phyloP scores from a whole-genome alignment of 129 eudicot species.

The Flaveria sonorensis region DNA sequence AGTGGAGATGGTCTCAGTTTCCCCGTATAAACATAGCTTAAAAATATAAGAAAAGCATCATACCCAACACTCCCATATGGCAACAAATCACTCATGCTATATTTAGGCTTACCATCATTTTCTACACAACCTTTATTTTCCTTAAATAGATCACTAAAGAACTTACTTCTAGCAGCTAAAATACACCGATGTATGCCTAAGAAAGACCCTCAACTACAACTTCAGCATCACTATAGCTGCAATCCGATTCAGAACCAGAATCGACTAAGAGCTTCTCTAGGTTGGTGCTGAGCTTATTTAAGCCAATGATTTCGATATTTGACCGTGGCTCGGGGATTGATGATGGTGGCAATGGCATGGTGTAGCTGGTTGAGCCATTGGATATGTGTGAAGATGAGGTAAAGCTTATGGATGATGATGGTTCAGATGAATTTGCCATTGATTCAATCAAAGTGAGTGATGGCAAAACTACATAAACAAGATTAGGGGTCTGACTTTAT shows the following conservation, averaged over 20 bases:
- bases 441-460: slow-evolving; percentile 10
- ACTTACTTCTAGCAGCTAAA: slow-evolving; percentile 68
- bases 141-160: slow-evolving; percentile 58
- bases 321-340: slow-evolving; percentile 36
- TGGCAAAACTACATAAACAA: background rate
- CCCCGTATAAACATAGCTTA: slow-evolving; percentile 76
- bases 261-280: slow-evolving; percentile 56
- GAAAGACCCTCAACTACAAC: slow-evolving; percentile 58
- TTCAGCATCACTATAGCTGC: slow-evolving; percentile 62
- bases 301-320: slow-evolving; percentile 56
- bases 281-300: slow-evolving; percentile 54
- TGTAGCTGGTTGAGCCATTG: slow-evolving; percentile 43
- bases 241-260: slow-evolving; percentile 35
- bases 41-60: slow-evolving; percentile 64
- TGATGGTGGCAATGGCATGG: slow-evolving; percentile 28
- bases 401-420: slow-evolving; percentile 62
- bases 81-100: slow-evolving; percentile 53
- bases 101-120: slow-evolving; percentile 49
- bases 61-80: slow-evolving; percentile 57
- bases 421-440: slow-evolving; percentile 51
- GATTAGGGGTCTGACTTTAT: slow-evolving; percentile 3
- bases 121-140: slow-evolving; percentile 25
- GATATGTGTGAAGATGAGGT: slow-evolving; percentile 59
- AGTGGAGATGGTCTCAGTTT: slow-evolving; percentile 65
- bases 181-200: slow-evolving; percentile 78